These are phyloP conservation scores for Beauveria bassiana DNA, from an alignment of 2,329 filamentous ascomycete species.

Conservation along the genomic window DNA sequence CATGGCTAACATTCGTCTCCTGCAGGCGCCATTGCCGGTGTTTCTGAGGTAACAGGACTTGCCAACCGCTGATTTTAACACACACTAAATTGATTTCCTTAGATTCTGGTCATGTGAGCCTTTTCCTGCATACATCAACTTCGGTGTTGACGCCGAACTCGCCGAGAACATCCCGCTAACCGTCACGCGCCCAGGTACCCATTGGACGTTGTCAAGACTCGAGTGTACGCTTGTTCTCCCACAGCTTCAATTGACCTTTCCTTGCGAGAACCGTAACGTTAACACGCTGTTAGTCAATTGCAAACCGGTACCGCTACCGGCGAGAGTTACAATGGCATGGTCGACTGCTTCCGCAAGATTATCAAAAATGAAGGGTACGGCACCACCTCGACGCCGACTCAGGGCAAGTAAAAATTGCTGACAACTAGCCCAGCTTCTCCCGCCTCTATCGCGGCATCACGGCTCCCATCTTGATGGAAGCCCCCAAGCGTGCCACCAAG, in stretches of 20 bases:
- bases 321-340: conserved; percentile 91
- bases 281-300: conserved; percentile 58
- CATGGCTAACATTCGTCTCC: conserved; percentile 13
- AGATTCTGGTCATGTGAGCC: conserved; percentile 82
- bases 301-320: conserved; percentile 70
- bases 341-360: conserved; percentile 98
- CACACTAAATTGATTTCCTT: conserved; percentile 14
- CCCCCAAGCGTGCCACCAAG: conserved; percentile 88
- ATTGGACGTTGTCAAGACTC: conserved; percentile 94
- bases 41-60: conserved; percentile 69
- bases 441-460: conserved; percentile 92
- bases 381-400: not conserved
- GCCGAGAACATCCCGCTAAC: conserved; percentile 15
- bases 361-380: conserved; percentile 84
- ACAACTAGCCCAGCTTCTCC: conserved; percentile 55
- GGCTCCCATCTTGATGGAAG: conserved; percentile 96
- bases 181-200: conserved; percentile 65
- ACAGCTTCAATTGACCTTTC: not conserved
- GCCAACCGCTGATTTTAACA: conserved; percentile 9
- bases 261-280: conserved; percentile 13
- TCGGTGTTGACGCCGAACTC: conserved; percentile 3
- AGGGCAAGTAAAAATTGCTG: not conserved
- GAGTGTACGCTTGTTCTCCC: conserved; percentile 60
- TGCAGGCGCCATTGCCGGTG: conserved; percentile 84
- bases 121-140: conserved; percentile 2